These are phyloP conservation scores for Beta lomatogona DNA, from an alignment of 179 eudicot species.

Conservation along the genomic window DNA sequence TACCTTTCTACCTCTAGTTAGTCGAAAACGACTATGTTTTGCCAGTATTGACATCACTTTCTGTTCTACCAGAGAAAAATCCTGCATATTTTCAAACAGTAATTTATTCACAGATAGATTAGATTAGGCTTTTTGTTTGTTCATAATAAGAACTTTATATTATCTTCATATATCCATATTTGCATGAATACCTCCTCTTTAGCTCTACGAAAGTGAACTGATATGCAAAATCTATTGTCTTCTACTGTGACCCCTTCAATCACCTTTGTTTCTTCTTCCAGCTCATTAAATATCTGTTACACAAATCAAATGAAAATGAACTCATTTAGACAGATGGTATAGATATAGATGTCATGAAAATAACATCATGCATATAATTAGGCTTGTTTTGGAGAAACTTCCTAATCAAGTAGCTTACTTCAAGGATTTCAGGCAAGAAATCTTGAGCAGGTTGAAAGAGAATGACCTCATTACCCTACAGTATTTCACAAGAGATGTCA, in stretches of 20 bases:
- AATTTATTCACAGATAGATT: not conserved
- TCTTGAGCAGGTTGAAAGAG: conserved; percentile 91
- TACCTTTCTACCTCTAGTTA: conserved; percentile 65
- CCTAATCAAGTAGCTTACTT: conserved; percentile 43
- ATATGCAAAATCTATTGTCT: conserved; percentile 82
- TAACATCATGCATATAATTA: not conserved
- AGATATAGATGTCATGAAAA: not conserved
- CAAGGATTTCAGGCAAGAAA: conserved; percentile 65
- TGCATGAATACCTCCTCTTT: conserved; percentile 44
- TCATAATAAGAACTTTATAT: not conserved
- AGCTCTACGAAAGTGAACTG: conserved; percentile 84
- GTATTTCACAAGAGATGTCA: conserved; percentile 8
- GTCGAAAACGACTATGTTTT: conserved; percentile 52
- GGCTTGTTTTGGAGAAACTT: not conserved
- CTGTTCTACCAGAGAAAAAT: conserved; percentile 47
- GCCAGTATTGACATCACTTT: conserved; percentile 47
- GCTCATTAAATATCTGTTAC: conserved; percentile 54
- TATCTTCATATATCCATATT: not conserved
- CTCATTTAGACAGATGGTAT: not conserved
- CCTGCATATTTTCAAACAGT: conserved; percentile 45
- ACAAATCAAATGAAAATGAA: not conserved
- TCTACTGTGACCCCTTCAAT: conserved; percentile 68
- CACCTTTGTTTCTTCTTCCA: conserved; percentile 45
- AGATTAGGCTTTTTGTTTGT: not conserved
- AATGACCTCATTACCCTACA: conserved; percentile 58